Evolutionary conservation across 495 filamentous ascomycete species (phyloP), one percentile per base, ranked within the genome.

Genomic region (Lichina pygmaea): DNA sequence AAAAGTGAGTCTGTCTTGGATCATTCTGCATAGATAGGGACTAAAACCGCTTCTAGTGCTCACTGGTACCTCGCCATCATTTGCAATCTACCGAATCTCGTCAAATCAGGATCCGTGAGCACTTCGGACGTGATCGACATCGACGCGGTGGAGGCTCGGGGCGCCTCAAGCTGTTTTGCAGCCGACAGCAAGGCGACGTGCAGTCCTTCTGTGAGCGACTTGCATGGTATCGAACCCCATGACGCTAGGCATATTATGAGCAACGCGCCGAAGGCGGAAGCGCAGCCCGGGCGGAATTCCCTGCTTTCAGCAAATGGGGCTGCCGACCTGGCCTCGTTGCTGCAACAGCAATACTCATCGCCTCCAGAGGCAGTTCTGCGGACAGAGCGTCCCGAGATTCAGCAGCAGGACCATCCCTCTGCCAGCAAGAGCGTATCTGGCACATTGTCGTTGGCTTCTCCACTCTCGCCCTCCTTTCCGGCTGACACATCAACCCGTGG

Each of bases 51-150:
- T 13, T 32, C 17, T 46, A 54, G 52, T 54, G 61, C 62, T 15
- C 89, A 97, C 56, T 97, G 89, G 89, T 95, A 89, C 60, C 61
- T 94, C 53, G 89, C 84, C 10, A 85, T 97, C 46, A 93, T 95
- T 33, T 93, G 82, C 71, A 93, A 95, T 53, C 67, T 86, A 3
- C 64, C 76, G 48, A 61, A 68, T 46, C 51, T 69, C 60, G 44
- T 55, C 55, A 51, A 41, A 24, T 24, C 24, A 24, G 24, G 24
- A 24, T 24, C 24, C 4, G 24, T 24, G 24, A 24, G 24, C 24
- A 4, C 24, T 24, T 32, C 16, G 36, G 16, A 42, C 33, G 15
- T 12, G 2, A 43, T 33, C 16, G 12, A 43, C 42, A 2, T 43
- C 31, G 42, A 33, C 15, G 16, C 24, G 1, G 24, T 4, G 42